These are phyloP conservation scores for Aureobasidium sp. DNA, from an alignment of 2,329 filamentous ascomycete genomes.

Conservation along the genomic window DNA sequence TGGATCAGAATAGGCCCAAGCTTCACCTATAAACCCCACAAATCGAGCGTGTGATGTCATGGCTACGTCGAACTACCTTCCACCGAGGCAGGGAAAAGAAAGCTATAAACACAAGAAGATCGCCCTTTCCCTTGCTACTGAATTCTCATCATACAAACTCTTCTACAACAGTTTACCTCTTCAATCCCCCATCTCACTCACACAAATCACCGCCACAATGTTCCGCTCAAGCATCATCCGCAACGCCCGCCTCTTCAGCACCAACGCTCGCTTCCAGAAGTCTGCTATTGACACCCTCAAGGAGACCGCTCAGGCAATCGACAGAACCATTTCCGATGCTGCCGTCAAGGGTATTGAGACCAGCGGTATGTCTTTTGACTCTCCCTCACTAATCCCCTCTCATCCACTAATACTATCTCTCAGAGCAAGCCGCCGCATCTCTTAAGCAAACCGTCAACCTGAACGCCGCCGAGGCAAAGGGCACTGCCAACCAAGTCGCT, in stretches of 20 bases:
- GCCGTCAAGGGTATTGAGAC: conserved; percentile 70
- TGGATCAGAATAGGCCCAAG: not conserved
- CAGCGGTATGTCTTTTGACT: conserved; percentile 56
- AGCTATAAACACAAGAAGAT: conserved; percentile 15
- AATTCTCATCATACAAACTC: not conserved
- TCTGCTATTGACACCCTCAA: conserved; percentile 61
- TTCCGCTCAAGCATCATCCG: conserved; percentile 50
- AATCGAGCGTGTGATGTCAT: conserved; percentile 1
- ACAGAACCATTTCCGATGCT: conserved; percentile 60
- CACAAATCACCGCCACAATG: conserved; percentile 40
- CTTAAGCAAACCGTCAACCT: conserved; percentile 42
- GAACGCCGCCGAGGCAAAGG: conserved; percentile 40
- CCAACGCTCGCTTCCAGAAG: conserved; percentile 54
- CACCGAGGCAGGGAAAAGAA: not conserved
- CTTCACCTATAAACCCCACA: conserved; percentile 7
- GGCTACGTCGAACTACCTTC: conserved; percentile 3
- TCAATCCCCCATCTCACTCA: not conserved
- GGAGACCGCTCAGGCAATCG: conserved; percentile 64
- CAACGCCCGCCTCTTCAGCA: conserved; percentile 60
- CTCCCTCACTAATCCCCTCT: too few species aligned
- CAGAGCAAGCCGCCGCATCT: conserved; percentile 58
- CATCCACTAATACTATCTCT: not conserved
- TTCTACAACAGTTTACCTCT: not conserved
- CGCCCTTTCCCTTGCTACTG: conserved; percentile 5
- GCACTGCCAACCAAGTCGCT: conserved; percentile 34